Percentiles rank a stretch among this genome's conserved stretches.
Conservation (phyloP, 2,329 filamentous ascomycete genomes). For the Thielaviopsis euricoi region DNA sequence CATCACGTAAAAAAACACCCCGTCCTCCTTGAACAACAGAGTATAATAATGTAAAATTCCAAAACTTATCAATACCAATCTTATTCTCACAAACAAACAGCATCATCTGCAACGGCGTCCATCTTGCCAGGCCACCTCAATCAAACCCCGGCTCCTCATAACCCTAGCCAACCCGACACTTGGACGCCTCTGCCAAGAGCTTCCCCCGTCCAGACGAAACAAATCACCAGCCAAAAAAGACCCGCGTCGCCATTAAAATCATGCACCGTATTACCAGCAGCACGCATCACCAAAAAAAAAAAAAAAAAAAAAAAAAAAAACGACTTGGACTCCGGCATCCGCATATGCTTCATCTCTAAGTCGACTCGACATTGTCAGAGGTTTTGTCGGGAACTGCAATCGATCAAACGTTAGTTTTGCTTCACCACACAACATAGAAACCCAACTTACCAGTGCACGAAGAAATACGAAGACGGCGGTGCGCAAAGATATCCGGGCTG, state of each 20-base stretch:
- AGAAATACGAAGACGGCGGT: constrained; percentile 7
- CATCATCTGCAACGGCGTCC: too few species aligned
- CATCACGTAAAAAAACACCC: background rate
- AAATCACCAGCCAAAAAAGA: background rate
- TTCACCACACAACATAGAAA: background rate
- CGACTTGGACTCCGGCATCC: background rate
- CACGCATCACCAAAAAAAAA: too few species aligned
- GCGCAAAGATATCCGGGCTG: constrained; percentile 7
- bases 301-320: too few species aligned
- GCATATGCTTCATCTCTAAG: background rate
- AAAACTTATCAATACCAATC: background rate
- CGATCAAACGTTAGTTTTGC: background rate
- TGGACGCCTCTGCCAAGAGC: background rate
- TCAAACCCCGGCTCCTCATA: background rate
- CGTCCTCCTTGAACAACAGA: too few species aligned
- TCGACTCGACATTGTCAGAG: background rate
- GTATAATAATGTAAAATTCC: background rate
- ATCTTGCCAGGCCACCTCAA: too few species aligned
- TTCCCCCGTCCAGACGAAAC: background rate
- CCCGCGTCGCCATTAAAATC: background rate
- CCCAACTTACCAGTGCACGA: constrained; percentile 6
- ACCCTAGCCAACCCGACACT: background rate
- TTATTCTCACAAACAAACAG: too few species aligned
- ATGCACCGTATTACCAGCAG: background rate
- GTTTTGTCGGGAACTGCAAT: background rate